These are phyloP conservation scores for Phoenix dactylifera DNA, from an alignment of 176 grass and related monocot species.

Conservation along the genomic window DNA sequence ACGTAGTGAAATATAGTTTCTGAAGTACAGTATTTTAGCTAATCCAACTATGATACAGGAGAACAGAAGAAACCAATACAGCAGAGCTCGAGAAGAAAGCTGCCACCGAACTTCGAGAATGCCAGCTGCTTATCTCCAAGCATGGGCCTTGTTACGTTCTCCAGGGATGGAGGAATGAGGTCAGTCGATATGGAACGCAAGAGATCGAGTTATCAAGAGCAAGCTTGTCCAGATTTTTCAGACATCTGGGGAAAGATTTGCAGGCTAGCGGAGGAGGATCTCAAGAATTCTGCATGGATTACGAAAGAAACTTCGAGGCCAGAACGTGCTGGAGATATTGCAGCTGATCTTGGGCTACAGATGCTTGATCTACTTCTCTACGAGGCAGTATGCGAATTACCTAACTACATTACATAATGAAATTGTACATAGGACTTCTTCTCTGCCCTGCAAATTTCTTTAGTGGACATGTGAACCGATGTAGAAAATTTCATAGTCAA, in stretches of 20 bases:
- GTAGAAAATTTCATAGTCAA: too few relatives aligned
- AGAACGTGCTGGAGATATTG: conserved; percentile 5
- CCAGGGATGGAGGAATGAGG: too few relatives aligned
- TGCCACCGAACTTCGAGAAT: conserved; percentile 1
- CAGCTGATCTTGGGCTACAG: conserved; percentile 6
- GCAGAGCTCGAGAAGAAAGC: conserved; percentile 24
- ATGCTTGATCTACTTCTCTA: conserved; percentile 34
- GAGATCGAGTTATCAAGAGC: conserved; percentile 2
- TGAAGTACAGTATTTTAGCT: too few relatives aligned
- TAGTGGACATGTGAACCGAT: too few relatives aligned
- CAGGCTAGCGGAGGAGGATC: conserved; percentile 27
- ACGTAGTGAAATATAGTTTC: too few relatives aligned
- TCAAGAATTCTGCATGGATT: conserved; percentile 17
- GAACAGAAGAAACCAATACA: conserved; percentile 11
- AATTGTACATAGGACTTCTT: not conserved
- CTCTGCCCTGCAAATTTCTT: too few relatives aligned
- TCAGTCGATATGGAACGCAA: too few relatives aligned
- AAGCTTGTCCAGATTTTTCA: not conserved
- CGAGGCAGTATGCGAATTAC: conserved; percentile 26
- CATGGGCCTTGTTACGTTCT: too few relatives aligned
- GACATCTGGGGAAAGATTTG: conserved; percentile 24
- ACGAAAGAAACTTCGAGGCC: not conserved
- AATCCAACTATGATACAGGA: conserved; percentile 5
- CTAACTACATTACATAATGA: not conserved
- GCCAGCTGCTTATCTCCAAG: not conserved